A percentile compares a stretch with the other conserved stretches of the same genome.
These are phyloP conservation scores for Leucocoprinus birnbaumii DNA, from an alignment of 768 basidiomycete genomes.

Conservation along the genomic window DNA sequence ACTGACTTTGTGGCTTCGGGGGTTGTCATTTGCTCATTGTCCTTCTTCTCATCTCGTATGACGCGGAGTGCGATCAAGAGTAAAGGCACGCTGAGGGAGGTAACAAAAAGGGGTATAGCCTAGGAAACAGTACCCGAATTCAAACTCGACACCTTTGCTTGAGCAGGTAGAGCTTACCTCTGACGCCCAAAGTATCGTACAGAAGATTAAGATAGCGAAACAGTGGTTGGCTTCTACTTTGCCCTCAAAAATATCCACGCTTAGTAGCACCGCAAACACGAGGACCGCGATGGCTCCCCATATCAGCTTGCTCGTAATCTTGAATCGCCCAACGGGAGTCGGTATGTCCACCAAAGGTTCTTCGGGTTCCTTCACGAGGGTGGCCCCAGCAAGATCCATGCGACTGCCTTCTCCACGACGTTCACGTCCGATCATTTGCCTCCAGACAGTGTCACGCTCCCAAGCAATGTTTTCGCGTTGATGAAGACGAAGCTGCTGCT, in stretches of 20 bases:
- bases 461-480: constrained; percentile 94
- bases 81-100: constrained; percentile 85
- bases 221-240: constrained; percentile 84
- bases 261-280: constrained; percentile 61
- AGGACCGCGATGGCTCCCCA: constrained; percentile 54
- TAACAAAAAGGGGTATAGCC: constrained; percentile 98
- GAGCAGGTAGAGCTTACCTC: constrained; percentile 58
- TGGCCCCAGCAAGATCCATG: constrained; percentile 38
- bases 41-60: constrained; percentile 60
- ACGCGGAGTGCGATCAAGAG: constrained; percentile 85
- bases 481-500: constrained; percentile 80
- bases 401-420: constrained; percentile 55
- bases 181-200: constrained; percentile 93
- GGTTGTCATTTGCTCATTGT: constrained; percentile 49
- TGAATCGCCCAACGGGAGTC: constrained; percentile 67
- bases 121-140: constrained; percentile 23
- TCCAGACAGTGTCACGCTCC: constrained; percentile 98
- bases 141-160: background rate
- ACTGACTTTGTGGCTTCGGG: constrained; percentile 76
- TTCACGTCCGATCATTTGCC: constrained; percentile 88
- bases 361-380: constrained; percentile 41
- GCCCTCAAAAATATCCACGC: constrained; percentile 54
- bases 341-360: constrained; percentile 49
- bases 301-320: constrained; percentile 60
- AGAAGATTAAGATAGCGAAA: constrained; percentile 85